These are phyloP conservation scores for Malassezia caprae DNA, from an alignment of 1,284 basidiomycete species.

Conservation along the genomic window DNA sequence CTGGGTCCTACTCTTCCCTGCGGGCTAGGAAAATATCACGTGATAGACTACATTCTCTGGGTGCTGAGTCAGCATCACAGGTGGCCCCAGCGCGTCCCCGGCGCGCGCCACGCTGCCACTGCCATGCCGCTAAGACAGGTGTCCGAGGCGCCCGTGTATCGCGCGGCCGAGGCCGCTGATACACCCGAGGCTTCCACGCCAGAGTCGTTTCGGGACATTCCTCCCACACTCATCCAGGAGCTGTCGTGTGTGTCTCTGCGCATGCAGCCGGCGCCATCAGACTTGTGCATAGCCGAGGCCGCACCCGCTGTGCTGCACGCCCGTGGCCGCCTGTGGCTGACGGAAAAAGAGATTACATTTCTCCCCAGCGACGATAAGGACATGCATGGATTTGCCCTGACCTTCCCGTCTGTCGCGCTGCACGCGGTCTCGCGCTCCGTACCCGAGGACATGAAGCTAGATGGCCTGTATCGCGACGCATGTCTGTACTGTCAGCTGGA, in stretches of 20 bases:
- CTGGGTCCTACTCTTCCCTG: not conserved
- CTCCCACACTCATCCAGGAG: not conserved
- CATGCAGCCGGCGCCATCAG: conserved; percentile 1
- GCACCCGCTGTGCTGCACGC: not conserved
- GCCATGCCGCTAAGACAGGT: conserved; percentile 16
- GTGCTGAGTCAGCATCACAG: conserved; percentile 5
- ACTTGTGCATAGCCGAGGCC: not conserved
- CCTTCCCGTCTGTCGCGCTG: conserved; percentile 35
- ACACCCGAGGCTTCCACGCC: conserved; percentile 26
- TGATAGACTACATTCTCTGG: conserved; percentile 10
- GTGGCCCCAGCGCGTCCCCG: not conserved
- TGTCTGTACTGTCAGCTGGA: conserved; percentile 46
- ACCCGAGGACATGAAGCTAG: conserved; percentile 20
- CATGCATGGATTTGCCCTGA: conserved; percentile 26
- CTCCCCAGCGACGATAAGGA: conserved; percentile 11
- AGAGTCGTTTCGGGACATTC: conserved; percentile 17
- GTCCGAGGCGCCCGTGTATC: conserved; percentile 16
- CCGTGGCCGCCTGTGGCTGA: conserved; percentile 25
- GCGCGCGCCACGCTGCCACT: not conserved
- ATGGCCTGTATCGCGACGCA: conserved; percentile 10
- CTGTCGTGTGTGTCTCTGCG: not conserved
- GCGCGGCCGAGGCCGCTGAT: conserved; percentile 13
- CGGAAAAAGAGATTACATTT: conserved; percentile 31
- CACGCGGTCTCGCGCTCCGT: conserved; percentile 39
- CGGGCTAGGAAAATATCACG: conserved; percentile 10